phyloP scores from a whole-genome alignment of 2,329 filamentous ascomycete species.

The Aureobasidium sp. region DNA sequence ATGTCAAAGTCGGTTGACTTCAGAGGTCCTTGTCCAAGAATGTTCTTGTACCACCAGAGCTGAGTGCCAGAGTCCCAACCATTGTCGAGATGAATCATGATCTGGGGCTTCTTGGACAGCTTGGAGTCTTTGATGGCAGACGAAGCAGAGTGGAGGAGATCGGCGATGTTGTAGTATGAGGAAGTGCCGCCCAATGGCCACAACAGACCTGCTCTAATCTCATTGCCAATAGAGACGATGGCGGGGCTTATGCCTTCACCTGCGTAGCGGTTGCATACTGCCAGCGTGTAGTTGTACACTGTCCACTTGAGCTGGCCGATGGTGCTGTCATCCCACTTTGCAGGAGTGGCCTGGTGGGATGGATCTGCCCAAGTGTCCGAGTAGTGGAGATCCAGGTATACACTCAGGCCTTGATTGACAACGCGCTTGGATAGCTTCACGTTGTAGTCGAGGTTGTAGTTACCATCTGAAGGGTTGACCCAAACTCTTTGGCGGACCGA shows the following conservation, averaged over 20 bases:
- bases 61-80: conserved; percentile 35
- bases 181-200: conserved; percentile 38
- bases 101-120: conserved; percentile 29
- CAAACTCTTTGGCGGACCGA: conserved; percentile 34
- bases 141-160: conserved; percentile 34
- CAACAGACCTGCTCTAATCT: conserved; percentile 40
- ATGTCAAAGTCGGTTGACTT: conserved; percentile 31
- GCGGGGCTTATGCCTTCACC: conserved; percentile 40
- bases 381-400: conserved; percentile 39
- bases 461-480: conserved; percentile 32
- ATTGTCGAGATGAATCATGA: conserved; percentile 38
- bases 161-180: conserved; percentile 36
- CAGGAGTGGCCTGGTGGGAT: conserved; percentile 33
- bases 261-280: conserved; percentile 44
- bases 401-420: conserved; percentile 31
- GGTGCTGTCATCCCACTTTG: conserved; percentile 35
- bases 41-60: conserved; percentile 34
- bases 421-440: conserved; percentile 38
- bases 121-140: conserved; percentile 33
- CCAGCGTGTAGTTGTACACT: conserved; percentile 36
- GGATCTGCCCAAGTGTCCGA: conserved; percentile 41
- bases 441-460: conserved; percentile 37
- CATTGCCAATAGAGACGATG: conserved; percentile 45
- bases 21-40: conserved; percentile 31
- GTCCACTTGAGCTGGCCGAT: conserved; percentile 35